Evolutionary conservation across 495 filamentous ascomycete species (phyloP).

Genomic region (Sphaerosporella brunnea): DNA sequence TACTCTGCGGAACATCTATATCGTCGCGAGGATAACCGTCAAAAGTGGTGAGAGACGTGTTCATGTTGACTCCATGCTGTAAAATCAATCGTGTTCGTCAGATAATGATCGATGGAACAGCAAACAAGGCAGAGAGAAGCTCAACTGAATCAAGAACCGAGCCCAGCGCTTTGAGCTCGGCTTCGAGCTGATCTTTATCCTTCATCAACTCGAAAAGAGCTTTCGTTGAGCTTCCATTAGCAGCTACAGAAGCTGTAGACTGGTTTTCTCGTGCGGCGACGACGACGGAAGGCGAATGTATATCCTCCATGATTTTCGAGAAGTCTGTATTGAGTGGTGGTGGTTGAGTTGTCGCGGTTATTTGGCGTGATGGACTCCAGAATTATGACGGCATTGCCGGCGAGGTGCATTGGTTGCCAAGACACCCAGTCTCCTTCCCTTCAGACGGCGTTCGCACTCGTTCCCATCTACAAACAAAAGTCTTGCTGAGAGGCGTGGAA

Average conservation of each 20-base stretch:
- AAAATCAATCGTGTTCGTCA: too few relatives aligned
- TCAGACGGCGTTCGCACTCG: too few relatives aligned
- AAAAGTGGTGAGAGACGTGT: slow-evolving; percentile 65
- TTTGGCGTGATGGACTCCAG: too few relatives aligned
- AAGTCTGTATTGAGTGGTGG: background rate
- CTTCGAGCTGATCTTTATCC: slow-evolving; percentile 68
- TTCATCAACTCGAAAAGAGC: slow-evolving; percentile 39
- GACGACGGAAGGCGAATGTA: slow-evolving; percentile 17
- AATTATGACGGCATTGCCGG: too few relatives aligned
- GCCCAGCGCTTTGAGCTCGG: slow-evolving; percentile 65
- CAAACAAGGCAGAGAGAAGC: slow-evolving; percentile 5
- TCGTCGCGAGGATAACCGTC: slow-evolving; percentile 90
- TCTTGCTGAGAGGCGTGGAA: too few relatives aligned
- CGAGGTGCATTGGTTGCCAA: too few relatives aligned
- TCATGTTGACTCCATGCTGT: slow-evolving; percentile 88
- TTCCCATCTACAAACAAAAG: too few relatives aligned
- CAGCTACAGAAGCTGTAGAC: slow-evolving; percentile 4
- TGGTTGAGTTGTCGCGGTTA: too few relatives aligned
- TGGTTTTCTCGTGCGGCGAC: background rate
- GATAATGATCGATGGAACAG: background rate
- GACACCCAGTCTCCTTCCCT: too few relatives aligned
- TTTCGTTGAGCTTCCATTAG: background rate
- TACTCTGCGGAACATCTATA: slow-evolving; percentile 88
- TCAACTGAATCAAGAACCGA: slow-evolving; percentile 74
- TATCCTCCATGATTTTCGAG: slow-evolving; percentile 12